These are phyloP conservation scores for Fusarium hostae DNA, from an alignment of 2,329 filamentous ascomycete species.

Conservation along the genomic window DNA sequence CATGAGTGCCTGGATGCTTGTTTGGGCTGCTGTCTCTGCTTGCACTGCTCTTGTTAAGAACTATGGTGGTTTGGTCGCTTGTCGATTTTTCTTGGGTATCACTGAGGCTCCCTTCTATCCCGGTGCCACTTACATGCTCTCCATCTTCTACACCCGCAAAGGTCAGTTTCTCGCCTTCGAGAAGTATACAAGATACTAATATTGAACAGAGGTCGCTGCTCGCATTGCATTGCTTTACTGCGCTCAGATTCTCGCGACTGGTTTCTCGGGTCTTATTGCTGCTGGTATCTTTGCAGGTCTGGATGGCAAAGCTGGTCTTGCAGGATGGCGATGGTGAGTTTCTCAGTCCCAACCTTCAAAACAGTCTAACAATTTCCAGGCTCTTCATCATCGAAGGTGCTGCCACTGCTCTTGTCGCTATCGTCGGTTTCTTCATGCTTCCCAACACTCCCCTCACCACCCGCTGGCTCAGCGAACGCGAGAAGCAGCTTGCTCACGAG, in stretches of 20 bases:
- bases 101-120: slow-evolving; percentile 56
- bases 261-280: slow-evolving; percentile 72
- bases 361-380: slow-evolving; percentile 18
- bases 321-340: slow-evolving; percentile 69
- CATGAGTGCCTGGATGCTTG: slow-evolving; percentile 54
- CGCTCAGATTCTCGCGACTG: slow-evolving; percentile 73
- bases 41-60: slow-evolving; percentile 52
- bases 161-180: slow-evolving; percentile 16
- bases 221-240: slow-evolving; percentile 68
- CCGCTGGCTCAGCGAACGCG: slow-evolving; percentile 56
- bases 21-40: slow-evolving; percentile 54
- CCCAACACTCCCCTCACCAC: slow-evolving; percentile 58
- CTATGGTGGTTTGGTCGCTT: slow-evolving; percentile 50
- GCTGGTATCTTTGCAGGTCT: slow-evolving; percentile 65
- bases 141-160: slow-evolving; percentile 49
- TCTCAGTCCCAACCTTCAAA: fast-evolving
- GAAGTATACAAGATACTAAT: background rate
- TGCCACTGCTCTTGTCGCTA: slow-evolving; percentile 47
- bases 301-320: slow-evolving; percentile 60
- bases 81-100: slow-evolving; percentile 54
- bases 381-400: slow-evolving; percentile 66
- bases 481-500: slow-evolving; percentile 59
- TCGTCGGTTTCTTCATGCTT: slow-evolving; percentile 47
- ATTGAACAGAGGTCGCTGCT: slow-evolving; percentile 68
- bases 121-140: slow-evolving; percentile 51